phyloP scores from a whole-genome alignment of 2,329 filamentous ascomycete genomes.

The Coniochaeta sp. region DNA sequence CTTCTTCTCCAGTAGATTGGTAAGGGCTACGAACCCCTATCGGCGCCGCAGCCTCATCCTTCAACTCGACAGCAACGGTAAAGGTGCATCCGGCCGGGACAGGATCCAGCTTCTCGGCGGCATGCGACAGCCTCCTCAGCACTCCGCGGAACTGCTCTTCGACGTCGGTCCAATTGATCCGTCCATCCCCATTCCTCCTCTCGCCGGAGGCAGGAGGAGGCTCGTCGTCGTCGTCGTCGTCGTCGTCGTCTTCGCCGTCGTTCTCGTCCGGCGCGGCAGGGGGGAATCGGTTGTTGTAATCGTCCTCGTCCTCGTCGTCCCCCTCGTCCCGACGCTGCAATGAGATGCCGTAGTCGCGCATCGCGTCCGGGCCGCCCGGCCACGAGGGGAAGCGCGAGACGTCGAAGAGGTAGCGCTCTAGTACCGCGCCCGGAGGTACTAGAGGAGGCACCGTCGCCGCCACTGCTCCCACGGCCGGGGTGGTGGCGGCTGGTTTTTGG shows the following conservation, averaged over 20 bases:
- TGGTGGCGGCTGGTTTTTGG: no score
- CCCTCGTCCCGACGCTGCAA: constrained; percentile 11
- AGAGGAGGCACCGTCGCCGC: no score
- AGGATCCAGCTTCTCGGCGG: constrained; percentile 46
- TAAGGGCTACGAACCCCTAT: constrained; percentile 43
- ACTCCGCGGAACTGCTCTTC: constrained; percentile 67
- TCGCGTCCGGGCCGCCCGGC: constrained; percentile 24
- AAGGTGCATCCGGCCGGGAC: constrained; percentile 64
- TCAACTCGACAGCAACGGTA: constrained; percentile 68
- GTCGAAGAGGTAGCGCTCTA: constrained; percentile 58
- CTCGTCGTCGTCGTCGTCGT: constrained; percentile 5
- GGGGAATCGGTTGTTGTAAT: constrained; percentile 7
- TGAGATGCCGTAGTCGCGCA: constrained; percentile 17
- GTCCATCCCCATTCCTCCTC: constrained; percentile 5
- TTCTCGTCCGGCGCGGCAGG: neutral
- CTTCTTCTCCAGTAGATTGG: neutral
- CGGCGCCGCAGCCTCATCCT: constrained; percentile 49
- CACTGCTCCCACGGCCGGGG: no score
- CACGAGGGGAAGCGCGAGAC: constrained; percentile 42
- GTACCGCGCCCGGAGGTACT: constrained; percentile 28
- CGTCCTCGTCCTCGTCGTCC: constrained; percentile 12
- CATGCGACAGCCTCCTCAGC: constrained; percentile 54
- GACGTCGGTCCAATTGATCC: constrained; percentile 51
- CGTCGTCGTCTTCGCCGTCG: constrained; percentile 5
- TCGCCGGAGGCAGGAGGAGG: neutral